phyloP scores from a whole-genome alignment of 257 asterid genomes.

The Hygrophila difformis region DNA sequence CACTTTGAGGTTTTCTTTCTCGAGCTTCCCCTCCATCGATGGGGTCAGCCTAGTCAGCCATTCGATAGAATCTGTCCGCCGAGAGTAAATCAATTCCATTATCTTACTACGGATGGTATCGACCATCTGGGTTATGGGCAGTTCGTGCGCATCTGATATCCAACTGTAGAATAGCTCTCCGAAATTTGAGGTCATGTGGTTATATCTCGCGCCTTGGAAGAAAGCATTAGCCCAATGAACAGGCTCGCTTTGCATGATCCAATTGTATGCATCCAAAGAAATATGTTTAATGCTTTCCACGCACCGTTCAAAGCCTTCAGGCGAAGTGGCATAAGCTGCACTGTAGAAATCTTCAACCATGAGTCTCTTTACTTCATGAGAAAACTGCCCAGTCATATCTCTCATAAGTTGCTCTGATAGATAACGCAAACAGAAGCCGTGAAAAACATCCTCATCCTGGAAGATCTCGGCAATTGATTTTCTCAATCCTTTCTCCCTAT shows the following conservation, averaged over 20 bases:
- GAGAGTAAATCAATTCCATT: slow-evolving; percentile 49
- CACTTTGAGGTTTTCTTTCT: slow-evolving; percentile 53
- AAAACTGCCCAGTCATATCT: slow-evolving; percentile 75
- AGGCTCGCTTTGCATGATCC: slow-evolving; percentile 90
- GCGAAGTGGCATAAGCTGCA: slow-evolving; percentile 62
- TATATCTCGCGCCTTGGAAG: slow-evolving; percentile 79
- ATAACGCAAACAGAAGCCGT: slow-evolving; percentile 71
- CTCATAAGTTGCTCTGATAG: slow-evolving; percentile 73
- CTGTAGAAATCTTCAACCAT: slow-evolving; percentile 64
- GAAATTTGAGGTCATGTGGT: slow-evolving; percentile 64
- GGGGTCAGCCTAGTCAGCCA: slow-evolving; percentile 83
- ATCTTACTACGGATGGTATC: slow-evolving; percentile 67
- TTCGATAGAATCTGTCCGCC: slow-evolving; percentile 46
- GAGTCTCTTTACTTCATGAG: slow-evolving; percentile 84
- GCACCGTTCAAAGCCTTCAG: slow-evolving; percentile 62
- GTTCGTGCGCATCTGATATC: slow-evolving; percentile 81
- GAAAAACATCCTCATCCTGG: slow-evolving; percentile 62
- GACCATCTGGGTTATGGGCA: slow-evolving; percentile 95
- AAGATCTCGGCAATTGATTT: slow-evolving; percentile 65
- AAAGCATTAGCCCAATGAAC: slow-evolving; percentile 82
- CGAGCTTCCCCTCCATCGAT: slow-evolving; percentile 65
- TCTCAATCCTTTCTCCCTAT: slow-evolving; percentile 80
- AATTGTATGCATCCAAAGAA: slow-evolving; percentile 72
- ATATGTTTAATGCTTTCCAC: slow-evolving; percentile 69
- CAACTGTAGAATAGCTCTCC: slow-evolving; percentile 84